phyloP scores from a whole-genome alignment of 2,329 filamentous ascomycete species.

The Penicillium nordicum region DNA sequence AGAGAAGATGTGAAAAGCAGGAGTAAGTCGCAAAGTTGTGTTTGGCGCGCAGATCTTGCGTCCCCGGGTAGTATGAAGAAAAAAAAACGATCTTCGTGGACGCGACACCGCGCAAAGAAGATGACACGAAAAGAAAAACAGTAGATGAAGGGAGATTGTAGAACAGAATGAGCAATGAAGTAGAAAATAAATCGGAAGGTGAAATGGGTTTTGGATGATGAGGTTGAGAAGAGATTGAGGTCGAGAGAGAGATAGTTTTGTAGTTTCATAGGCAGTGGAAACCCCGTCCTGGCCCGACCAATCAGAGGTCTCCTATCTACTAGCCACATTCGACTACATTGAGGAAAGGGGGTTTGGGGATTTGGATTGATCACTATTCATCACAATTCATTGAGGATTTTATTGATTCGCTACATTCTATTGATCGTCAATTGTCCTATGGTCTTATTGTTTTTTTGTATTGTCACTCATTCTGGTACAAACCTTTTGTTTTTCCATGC shows the following conservation, averaged over 20 bases:
- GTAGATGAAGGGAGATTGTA: not conserved
- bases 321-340: slow-evolving; percentile 9
- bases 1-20: not conserved
- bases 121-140: slow-evolving; percentile 11
- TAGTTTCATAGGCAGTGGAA: slow-evolving; percentile 17
- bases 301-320: slow-evolving; percentile 8
- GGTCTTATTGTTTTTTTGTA: not conserved
- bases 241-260: slow-evolving; percentile 27
- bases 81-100: slow-evolving; percentile 11
- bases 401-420: not conserved
- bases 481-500: not conserved
- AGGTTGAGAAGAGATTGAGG: slow-evolving; percentile 11
- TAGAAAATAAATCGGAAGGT: slow-evolving; percentile 2
- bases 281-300: slow-evolving; percentile 6
- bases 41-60: slow-evolving; percentile 12
- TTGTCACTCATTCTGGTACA: not conserved
- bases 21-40: slow-evolving; percentile 5
- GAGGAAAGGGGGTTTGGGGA: slow-evolving; percentile 7
- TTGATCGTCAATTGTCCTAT: not conserved
- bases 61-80: slow-evolving; percentile 11
- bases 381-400: not conserved
- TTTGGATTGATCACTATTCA: not conserved
- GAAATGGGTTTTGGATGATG: slow-evolving; percentile 6
- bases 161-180: slow-evolving; percentile 1
- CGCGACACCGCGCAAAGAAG: slow-evolving; percentile 10